These are phyloP conservation scores for Colletotrichum trifolii DNA, from an alignment of 2,329 filamentous ascomycete species.

Conservation along the genomic window DNA sequence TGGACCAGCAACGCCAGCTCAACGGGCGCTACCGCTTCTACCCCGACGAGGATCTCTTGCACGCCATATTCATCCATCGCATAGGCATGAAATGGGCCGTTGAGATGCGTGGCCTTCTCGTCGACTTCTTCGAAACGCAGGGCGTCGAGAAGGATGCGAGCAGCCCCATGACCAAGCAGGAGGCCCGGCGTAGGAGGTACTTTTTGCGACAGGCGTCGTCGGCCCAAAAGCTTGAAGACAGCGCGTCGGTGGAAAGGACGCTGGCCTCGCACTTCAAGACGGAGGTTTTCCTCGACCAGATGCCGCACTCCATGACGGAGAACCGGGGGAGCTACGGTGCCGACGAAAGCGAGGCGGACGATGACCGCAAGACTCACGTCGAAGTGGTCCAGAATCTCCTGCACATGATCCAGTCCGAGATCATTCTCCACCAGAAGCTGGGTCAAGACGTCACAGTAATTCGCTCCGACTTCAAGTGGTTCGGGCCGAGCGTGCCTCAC, in stretches of 20 bases:
- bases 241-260: slow-evolving; percentile 45
- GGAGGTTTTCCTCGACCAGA: slow-evolving; percentile 66
- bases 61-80: slow-evolving; percentile 54
- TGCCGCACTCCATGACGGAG: slow-evolving; percentile 55
- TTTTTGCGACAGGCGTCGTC: slow-evolving; percentile 48
- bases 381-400: slow-evolving; percentile 67
- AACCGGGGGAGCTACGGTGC: slow-evolving; percentile 49
- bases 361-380: slow-evolving; percentile 53
- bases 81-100: slow-evolving; percentile 51
- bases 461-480: slow-evolving; percentile 68
- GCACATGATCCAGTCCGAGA: slow-evolving; percentile 66
- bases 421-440: slow-evolving; percentile 59
- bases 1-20: slow-evolving; percentile 53
- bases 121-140: slow-evolving; percentile 36
- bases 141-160: slow-evolving; percentile 46
- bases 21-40: slow-evolving; percentile 66
- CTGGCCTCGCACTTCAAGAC: slow-evolving; percentile 49
- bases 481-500: slow-evolving; percentile 68
- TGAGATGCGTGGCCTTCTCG: slow-evolving; percentile 45
- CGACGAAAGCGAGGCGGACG: slow-evolving; percentile 46
- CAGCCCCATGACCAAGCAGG: slow-evolving; percentile 42
- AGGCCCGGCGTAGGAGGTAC: slow-evolving; percentile 54
- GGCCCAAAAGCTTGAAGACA: neutral
- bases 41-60: slow-evolving; percentile 62
- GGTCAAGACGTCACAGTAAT: slow-evolving; percentile 63